These are phyloP conservation scores for Fusarium denticulatum DNA, from an alignment of 2,329 filamentous ascomycete genomes.

Conservation along the genomic window DNA sequence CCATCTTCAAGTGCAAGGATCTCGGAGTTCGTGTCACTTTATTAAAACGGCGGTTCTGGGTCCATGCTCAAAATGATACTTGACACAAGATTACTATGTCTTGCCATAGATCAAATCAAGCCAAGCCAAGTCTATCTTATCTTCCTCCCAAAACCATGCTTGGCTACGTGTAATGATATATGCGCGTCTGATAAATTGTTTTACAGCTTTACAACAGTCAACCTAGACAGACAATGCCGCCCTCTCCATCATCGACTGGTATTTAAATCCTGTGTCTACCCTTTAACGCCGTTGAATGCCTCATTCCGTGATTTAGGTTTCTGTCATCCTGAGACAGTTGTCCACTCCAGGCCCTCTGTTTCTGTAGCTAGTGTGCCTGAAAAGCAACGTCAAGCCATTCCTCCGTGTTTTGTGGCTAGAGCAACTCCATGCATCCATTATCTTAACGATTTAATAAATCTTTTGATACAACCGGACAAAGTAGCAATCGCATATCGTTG, in stretches of 20 bases:
- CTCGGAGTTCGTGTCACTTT: neutral
- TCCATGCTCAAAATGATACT: neutral
- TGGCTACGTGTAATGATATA: neutral
- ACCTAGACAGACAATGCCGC: neutral
- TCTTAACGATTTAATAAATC: slow-evolving; percentile 6
- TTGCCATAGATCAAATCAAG: neutral
- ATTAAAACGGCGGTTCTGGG: neutral
- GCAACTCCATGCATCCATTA: slow-evolving; percentile 9
- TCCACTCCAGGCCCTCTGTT: neutral
- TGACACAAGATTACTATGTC: neutral
- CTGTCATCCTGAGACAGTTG: neutral
- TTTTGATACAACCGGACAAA: slow-evolving; percentile 20
- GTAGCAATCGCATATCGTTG: neutral
- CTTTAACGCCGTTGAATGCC: slow-evolving; percentile 33
- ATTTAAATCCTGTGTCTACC: slow-evolving; percentile 9
- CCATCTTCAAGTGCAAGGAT: neutral
- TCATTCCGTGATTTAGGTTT: slow-evolving; percentile 9
- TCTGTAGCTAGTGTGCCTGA: slow-evolving; percentile 2
- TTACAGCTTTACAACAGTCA: neutral
- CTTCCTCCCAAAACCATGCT: neutral
- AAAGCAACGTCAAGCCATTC: slow-evolving; percentile 1
- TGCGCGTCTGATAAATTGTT: slow-evolving; percentile 4
- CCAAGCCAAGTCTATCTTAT: neutral
- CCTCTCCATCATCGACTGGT: neutral
- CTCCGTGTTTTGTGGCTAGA: slow-evolving; percentile 2